Evolutionary conservation across 2,329 filamentous ascomycete species (phyloP).

Genomic region (Colletotrichum phormii): DNA sequence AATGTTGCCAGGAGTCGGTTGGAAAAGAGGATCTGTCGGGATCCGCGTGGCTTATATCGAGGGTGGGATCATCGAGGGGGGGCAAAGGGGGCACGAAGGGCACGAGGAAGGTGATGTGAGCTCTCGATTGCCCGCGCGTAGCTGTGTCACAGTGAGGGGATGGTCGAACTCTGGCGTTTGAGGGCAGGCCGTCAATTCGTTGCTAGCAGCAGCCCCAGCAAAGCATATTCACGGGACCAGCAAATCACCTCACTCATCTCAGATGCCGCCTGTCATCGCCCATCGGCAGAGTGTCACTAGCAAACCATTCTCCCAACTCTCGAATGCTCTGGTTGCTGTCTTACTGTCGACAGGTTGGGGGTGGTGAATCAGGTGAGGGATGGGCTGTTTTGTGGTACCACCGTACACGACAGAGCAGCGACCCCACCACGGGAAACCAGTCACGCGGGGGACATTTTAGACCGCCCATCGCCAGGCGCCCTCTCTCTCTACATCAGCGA

Average conservation of each 20-base stretch:
- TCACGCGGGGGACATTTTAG: no score
- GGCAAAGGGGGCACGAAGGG: background rate
- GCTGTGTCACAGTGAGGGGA: background rate
- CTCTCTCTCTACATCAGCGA: no score
- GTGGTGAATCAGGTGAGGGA: conserved; percentile 22
- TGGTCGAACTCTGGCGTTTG: background rate
- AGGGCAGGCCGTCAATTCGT: background rate
- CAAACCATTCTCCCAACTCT: background rate
- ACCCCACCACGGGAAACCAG: conserved; percentile 17
- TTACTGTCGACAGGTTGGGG: conserved; percentile 14
- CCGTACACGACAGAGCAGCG: background rate
- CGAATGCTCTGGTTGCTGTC: background rate
- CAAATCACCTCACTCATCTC: conserved; percentile 12
- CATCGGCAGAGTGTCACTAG: background rate
- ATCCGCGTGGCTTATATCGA: conserved; percentile 26
- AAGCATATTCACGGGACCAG: conserved; percentile 10
- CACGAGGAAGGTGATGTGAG: conserved; percentile 15
- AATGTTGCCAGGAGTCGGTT: background rate
- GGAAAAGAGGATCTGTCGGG: background rate
- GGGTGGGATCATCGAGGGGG: background rate
- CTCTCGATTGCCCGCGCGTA: background rate
- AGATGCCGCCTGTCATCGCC: background rate
- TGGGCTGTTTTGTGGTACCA: conserved; percentile 35
- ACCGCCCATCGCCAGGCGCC: no score
- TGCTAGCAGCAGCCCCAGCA: background rate